Evolutionary conservation across 805 yeast genomes (phyloP), one percentile per base, ranked within the genome.

Genomic region (Wickerhamiella shivajii): DNA sequence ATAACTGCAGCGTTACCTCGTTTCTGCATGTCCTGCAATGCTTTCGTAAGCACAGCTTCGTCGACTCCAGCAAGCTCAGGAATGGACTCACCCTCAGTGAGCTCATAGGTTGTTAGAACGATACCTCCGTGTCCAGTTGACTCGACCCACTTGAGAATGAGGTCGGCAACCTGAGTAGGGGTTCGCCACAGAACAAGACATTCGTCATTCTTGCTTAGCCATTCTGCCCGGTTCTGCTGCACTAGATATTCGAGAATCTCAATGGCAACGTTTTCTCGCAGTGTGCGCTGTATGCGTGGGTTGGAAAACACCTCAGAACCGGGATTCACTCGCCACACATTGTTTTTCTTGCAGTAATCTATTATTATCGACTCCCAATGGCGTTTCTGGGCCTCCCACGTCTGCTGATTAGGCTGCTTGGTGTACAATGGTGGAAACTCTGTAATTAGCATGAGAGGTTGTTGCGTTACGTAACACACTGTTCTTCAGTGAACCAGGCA

Each of bases 371-470:
- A 60, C 18, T 64, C 58, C 98, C 98, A 87, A 35, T 77, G 70
- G n/a, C 64, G 64, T 11, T 77, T 57, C 54, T 87, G 98, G 8
- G 81, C 74, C 19, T 67, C 64, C 60, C 79, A 70, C 2, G 90
- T 76, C 8, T 78, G 71, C 23, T 73, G 67, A 46, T 87, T 85
- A 15, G 90, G 84, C 56, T 87, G 98, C 40, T 71, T 66, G 6
- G 97, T 90, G 58, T 73, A 87, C 44, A 87, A 71, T 0, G 98
- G 98, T 5, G 96, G 96, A 53, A 84, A 87, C 24, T 70, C 61
- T n/a, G n/a, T n/a, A n/a, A n/a, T n/a, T n/a, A n/a, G n/a, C n/a
- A n/a, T n/a, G n/a, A n/a, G n/a, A n/a, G n/a, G n/a, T n/a, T n/a
- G n/a, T n/a, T n/a, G n/a, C n/a, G n/a, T n/a, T n/a, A n/a, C n/a